Conservation (phyloP, 768 basidiomycete species). For the Harrya chromipes region DNA sequence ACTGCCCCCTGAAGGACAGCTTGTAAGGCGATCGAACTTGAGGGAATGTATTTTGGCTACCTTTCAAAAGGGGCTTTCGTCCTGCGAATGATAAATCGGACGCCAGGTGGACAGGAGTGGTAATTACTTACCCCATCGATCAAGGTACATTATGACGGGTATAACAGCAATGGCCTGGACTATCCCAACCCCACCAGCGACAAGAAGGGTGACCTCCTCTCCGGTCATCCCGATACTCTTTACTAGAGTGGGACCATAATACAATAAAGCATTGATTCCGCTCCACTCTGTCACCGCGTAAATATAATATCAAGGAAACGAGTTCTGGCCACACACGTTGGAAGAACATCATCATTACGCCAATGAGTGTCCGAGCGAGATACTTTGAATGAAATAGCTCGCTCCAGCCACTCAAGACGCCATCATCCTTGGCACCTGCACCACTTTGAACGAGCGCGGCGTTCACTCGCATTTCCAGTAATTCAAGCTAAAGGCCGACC, state of each 20-base stretch:
- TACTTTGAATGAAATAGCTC: constrained; percentile 53
- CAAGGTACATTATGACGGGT: constrained; percentile 70
- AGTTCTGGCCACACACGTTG: constrained; percentile 55
- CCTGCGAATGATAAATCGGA: constrained; percentile 36
- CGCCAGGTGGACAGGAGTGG: not conserved
- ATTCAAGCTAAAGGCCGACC: constrained; percentile 50
- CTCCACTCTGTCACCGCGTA: constrained; percentile 62
- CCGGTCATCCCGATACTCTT: constrained; percentile 60
- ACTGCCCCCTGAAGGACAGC: constrained; percentile 45
- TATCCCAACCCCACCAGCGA: constrained; percentile 76
- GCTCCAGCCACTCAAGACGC: constrained; percentile 43
- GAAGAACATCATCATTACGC: constrained; percentile 75
- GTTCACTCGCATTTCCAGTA: constrained; percentile 75
- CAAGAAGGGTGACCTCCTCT: constrained; percentile 57
- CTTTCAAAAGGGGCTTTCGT: constrained; percentile 60
- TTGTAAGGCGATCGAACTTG: not conserved
- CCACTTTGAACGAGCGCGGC: constrained; percentile 47
- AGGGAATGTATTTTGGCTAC: constrained; percentile 19
- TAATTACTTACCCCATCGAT: constrained; percentile 49
- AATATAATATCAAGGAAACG: not conserved
- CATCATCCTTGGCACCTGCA: constrained; percentile 16
- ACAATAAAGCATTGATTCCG: constrained; percentile 81
- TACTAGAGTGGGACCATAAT: constrained; percentile 77
- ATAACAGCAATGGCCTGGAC: constrained; percentile 74
- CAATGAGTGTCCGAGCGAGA: constrained; percentile 61